Evolutionary conservation across 441 rosid species (phyloP).

Genomic region (Syzygium syzygioides): DNA sequence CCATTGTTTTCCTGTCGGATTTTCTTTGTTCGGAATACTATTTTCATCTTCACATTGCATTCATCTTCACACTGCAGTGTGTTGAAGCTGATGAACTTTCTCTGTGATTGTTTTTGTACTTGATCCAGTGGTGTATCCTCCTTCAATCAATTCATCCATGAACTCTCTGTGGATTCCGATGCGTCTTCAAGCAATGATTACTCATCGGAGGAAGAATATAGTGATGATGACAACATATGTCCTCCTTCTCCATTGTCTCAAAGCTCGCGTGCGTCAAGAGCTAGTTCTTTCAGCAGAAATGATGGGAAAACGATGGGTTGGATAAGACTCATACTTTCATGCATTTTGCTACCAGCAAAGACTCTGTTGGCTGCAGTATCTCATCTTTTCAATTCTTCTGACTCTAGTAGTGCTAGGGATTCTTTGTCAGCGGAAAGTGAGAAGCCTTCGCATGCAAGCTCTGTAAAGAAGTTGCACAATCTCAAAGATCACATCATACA

Average conservation of each 20-base stretch:
- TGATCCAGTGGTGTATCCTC: constrained; percentile 81
- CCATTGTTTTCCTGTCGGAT: neutral
- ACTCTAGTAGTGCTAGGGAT: constrained; percentile 20
- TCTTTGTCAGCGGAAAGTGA: constrained; percentile 23
- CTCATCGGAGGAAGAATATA: constrained; percentile 76
- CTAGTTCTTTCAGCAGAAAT: constrained; percentile 32
- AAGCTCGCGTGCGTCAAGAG: constrained; percentile 53
- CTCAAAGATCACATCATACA: constrained; percentile 65
- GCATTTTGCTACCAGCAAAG: constrained; percentile 56
- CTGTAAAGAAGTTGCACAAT: constrained; percentile 35
- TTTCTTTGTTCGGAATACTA: neutral
- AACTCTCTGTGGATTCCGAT: constrained; percentile 79
- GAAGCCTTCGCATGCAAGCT: constrained; percentile 24
- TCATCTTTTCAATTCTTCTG: constrained; percentile 33
- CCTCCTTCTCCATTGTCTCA: constrained; percentile 71
- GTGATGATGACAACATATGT: constrained; percentile 40
- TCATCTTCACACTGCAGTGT: neutral
- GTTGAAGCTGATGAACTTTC: neutral
- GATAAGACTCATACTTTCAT: constrained; percentile 43
- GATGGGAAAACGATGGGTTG: constrained; percentile 43
- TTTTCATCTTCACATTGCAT: neutral
- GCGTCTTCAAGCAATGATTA: constrained; percentile 55
- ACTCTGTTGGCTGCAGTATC: constrained; percentile 46
- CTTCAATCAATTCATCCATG: constrained; percentile 87
- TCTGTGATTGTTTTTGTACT: neutral